Percentiles rank a stretch among this genome's conserved stretches.
phyloP scores from a whole-genome alignment of 495 filamentous ascomycete species.

The Aspergillus cristatus region DNA sequence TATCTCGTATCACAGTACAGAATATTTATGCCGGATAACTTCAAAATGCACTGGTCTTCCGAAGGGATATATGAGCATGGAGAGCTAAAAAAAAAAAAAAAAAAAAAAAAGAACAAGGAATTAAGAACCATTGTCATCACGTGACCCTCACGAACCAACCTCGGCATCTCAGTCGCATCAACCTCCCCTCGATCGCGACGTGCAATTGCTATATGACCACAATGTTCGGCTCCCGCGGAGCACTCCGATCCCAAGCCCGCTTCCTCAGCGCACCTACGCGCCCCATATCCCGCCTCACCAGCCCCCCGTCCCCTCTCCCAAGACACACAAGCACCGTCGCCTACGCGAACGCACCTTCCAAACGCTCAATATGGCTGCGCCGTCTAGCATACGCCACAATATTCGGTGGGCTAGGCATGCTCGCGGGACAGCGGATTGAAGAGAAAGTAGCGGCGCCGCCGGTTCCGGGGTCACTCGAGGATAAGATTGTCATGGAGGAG shows the following conservation, averaged over 20 bases:
- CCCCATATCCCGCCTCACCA: not conserved
- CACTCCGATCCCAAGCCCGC: slow-evolving; percentile 18
- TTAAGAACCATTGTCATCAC: too few relatives aligned
- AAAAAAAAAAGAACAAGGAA: too few relatives aligned
- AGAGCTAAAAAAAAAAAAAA: too few relatives aligned
- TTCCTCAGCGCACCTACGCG: not conserved
- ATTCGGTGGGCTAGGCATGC: slow-evolving; percentile 26
- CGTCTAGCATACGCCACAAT: slow-evolving; percentile 27
- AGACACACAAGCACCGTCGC: slow-evolving; percentile 19
- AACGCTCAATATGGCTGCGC: slow-evolving; percentile 28
- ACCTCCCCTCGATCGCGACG: too few relatives aligned
- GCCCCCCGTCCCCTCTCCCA: slow-evolving; percentile 2
- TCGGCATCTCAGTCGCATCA: too few relatives aligned
- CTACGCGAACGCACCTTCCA: slow-evolving; percentile 5
- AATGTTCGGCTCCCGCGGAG: slow-evolving; percentile 22
- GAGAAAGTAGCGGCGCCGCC: slow-evolving; percentile 20
- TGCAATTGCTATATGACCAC: slow-evolving; percentile 17
- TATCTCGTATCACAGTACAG: too few relatives aligned
- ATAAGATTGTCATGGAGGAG: slow-evolving; percentile 14
- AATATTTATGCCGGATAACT: too few relatives aligned
- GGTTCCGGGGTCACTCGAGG: slow-evolving; percentile 23
- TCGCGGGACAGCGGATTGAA: slow-evolving; percentile 18
- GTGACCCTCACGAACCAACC: too few relatives aligned
- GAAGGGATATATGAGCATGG: too few relatives aligned
- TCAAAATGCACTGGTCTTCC: too few relatives aligned